Percentiles rank a stretch among this genome's conserved stretches.
Conservation (phyloP, 495 filamentous ascomycete genomes). For the Lichenothelia convexa region DNA sequence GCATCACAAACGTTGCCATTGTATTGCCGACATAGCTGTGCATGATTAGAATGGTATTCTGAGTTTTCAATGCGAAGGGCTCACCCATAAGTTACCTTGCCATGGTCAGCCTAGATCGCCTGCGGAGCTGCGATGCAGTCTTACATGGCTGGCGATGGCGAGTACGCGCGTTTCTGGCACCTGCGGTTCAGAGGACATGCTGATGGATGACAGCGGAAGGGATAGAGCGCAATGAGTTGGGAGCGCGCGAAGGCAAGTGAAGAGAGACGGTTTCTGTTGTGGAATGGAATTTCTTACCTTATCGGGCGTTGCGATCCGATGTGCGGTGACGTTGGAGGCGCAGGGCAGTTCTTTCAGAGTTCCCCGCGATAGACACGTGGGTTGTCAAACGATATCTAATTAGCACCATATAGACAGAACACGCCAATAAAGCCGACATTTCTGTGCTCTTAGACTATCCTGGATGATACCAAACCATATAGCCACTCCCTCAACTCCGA, state of each 20-base stretch:
- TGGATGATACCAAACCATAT: too few relatives aligned
- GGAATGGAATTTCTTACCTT: background rate
- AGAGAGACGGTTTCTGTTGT: background rate
- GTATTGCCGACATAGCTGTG: slow-evolving; percentile 88
- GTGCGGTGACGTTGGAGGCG: background rate
- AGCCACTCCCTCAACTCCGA: too few relatives aligned
- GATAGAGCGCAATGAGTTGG: background rate
- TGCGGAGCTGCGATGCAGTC: slow-evolving; percentile 14
- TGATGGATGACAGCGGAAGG: background rate
- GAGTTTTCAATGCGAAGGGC: slow-evolving; percentile 5
- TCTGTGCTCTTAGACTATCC: too few relatives aligned
- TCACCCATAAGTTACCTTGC: slow-evolving; percentile 25
- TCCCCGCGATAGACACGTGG: too few relatives aligned
- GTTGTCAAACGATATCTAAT: too few relatives aligned
- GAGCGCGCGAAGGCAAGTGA: background rate
- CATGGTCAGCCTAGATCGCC: slow-evolving; percentile 5
- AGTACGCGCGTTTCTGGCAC: slow-evolving; percentile 78
- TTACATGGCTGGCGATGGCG: slow-evolving; percentile 94
- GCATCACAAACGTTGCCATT: slow-evolving; percentile 84
- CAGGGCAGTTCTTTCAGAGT: too few relatives aligned
- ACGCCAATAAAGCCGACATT: too few relatives aligned
- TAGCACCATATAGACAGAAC: too few relatives aligned
- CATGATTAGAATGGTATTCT: slow-evolving; percentile 7
- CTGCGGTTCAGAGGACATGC: slow-evolving; percentile 1
- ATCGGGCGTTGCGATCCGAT: background rate